phyloP scores from a whole-genome alignment of 2,329 filamentous ascomycete genomes.

The Volutella citrinella region DNA sequence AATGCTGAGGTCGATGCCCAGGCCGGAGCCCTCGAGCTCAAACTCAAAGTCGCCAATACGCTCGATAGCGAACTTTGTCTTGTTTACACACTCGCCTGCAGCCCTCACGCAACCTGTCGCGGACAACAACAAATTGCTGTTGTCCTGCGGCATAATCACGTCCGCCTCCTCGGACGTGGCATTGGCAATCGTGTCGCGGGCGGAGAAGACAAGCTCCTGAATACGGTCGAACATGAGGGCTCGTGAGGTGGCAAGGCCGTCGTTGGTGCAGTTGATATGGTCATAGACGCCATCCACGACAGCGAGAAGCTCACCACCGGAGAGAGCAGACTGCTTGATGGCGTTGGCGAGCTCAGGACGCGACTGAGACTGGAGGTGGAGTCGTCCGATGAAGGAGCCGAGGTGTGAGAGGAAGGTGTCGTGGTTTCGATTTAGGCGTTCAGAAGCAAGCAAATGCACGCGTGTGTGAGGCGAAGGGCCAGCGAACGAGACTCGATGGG shows the following conservation, averaged over 20 bases:
- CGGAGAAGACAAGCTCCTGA: constrained; percentile 75
- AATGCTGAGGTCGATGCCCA: constrained; percentile 55
- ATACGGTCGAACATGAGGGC: constrained; percentile 77
- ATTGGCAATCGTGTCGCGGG: constrained; percentile 72
- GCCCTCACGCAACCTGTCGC: constrained; percentile 86
- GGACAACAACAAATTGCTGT: constrained; percentile 69
- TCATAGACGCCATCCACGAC: constrained; percentile 81
- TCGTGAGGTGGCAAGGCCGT: constrained; percentile 65
- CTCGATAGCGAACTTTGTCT: constrained; percentile 81
- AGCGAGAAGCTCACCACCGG: constrained; percentile 74
- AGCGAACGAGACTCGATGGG: constrained; percentile 77
- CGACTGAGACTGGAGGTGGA: constrained; percentile 90
- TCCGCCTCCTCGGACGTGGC: constrained; percentile 70
- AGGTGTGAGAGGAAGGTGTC: constrained; percentile 88
- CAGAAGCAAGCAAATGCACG: constrained; percentile 75
- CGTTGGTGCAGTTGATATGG: constrained; percentile 67
- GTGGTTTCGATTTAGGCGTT: constrained; percentile 74
- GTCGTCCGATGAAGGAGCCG: constrained; percentile 84
- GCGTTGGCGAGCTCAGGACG: constrained; percentile 78
- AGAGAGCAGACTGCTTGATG: constrained; percentile 78
- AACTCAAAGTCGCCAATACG: constrained; percentile 89
- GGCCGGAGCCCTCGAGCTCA: constrained; percentile 59
- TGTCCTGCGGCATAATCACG: constrained; percentile 77
- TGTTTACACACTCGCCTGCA: constrained; percentile 86
- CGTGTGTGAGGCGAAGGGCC: constrained; percentile 60